Conservation (phyloP, 2,329 filamentous ascomycete genomes). For the Pseudocercospora eumusae region DNA sequence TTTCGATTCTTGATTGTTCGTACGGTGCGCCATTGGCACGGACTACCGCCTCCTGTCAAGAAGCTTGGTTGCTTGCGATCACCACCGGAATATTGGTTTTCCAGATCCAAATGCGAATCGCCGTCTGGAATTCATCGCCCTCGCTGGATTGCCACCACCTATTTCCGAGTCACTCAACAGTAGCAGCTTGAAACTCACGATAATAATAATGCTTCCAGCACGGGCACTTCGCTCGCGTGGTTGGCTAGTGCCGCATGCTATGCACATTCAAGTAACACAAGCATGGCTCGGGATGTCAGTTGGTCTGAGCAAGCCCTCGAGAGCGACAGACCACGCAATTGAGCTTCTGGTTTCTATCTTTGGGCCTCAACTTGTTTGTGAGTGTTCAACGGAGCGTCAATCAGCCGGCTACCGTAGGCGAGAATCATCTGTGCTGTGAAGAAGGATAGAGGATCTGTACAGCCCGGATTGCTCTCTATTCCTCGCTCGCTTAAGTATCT, state of each 20-base stretch:
- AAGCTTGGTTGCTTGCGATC: not conserved
- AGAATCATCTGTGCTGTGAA: not conserved
- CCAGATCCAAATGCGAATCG: not conserved
- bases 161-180: no score
- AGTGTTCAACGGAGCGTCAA: not conserved
- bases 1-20: not conserved
- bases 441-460: not conserved
- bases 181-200: not conserved
- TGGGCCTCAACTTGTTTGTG: not conserved
- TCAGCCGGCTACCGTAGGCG: not conserved
- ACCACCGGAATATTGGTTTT: not conserved
- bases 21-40: not conserved
- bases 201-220: not conserved
- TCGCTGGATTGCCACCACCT: not conserved
- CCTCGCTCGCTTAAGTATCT: not conserved
- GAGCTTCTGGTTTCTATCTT: not conserved
- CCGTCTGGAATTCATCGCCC: not conserved
- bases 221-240: slow-evolving; percentile 2
- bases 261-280: not conserved
- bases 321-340: not conserved
- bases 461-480: not conserved
- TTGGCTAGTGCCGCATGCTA: not conserved
- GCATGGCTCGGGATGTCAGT: not conserved
- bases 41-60: not conserved
- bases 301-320: not conserved